These are phyloP conservation scores for Scutellaria baicalensis DNA, from an alignment of 257 asterid species.

Conservation along the genomic window DNA sequence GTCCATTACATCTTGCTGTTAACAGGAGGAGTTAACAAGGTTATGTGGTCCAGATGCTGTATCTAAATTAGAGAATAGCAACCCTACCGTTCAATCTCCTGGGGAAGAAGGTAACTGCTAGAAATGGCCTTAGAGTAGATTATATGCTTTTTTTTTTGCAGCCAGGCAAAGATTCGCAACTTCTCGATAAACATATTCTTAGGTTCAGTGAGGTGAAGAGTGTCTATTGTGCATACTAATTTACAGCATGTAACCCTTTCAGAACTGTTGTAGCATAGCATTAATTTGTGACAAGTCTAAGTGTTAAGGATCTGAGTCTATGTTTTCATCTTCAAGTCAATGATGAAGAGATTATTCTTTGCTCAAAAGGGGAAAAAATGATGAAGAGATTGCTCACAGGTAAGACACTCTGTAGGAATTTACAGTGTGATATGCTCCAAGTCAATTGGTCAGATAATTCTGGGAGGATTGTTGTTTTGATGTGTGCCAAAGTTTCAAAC, in stretches of 20 bases:
- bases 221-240: conserved; percentile 21
- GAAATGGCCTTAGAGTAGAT: conserved; percentile 5
- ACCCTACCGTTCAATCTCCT: conserved; percentile 18
- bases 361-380: too few relatives aligned
- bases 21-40: conserved; percentile 58
- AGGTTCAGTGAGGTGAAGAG: conserved; percentile 15
- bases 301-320: background rate
- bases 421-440: too few relatives aligned
- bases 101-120: conserved; percentile 41
- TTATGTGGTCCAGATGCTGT: conserved; percentile 48
- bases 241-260: conserved; percentile 3
- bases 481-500: too few relatives aligned
- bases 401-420: too few relatives aligned
- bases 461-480: too few relatives aligned
- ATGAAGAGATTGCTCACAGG: background rate
- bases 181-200: conserved; percentile 4
- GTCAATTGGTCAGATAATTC: too few relatives aligned
- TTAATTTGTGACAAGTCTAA: background rate
- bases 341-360: background rate
- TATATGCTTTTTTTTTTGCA: background rate
- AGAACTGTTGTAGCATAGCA: background rate
- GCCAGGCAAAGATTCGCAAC: background rate
- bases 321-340: background rate
- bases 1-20: background rate
- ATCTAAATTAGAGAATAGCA: conserved; percentile 35